phyloP scores from a whole-genome alignment of 2,329 filamentous ascomycete species.

The Fusarium sp. region DNA sequence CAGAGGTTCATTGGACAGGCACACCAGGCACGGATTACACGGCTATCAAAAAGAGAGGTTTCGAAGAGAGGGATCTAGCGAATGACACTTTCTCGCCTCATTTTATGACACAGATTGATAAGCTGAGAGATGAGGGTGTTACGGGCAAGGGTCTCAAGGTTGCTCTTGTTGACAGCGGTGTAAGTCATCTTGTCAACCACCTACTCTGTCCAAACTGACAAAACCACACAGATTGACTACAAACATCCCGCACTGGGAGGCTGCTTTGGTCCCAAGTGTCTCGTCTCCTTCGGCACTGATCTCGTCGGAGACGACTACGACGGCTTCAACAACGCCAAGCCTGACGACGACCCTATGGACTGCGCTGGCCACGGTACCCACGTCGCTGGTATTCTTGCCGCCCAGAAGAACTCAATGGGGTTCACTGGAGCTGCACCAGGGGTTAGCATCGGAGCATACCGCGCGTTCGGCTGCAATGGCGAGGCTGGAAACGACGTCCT shows the following conservation, averaged over 20 bases:
- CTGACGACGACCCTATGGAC: constrained; percentile 67
- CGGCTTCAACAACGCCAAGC: constrained; percentile 56
- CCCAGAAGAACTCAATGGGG: constrained; percentile 65
- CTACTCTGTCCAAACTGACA: not conserved
- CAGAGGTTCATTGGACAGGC: constrained; percentile 58
- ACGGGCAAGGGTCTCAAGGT: constrained; percentile 66
- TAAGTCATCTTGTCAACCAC: constrained; percentile 52
- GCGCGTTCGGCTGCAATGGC: constrained; percentile 69
- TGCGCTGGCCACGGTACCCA: constrained; percentile 72
- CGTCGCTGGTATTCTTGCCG: constrained; percentile 73
- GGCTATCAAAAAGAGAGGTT: constrained; percentile 34
- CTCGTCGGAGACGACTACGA: constrained; percentile 68
- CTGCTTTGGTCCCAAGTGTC: constrained; percentile 71
- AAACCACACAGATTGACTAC: constrained; percentile 66
- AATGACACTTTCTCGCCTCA: constrained; percentile 63
- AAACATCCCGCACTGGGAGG: constrained; percentile 73
- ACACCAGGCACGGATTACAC: constrained; percentile 45
- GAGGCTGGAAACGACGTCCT: constrained; percentile 67
- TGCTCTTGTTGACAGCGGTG: constrained; percentile 67
- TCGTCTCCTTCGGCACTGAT: constrained; percentile 70
- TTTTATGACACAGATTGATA: constrained; percentile 68
- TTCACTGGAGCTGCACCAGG: constrained; percentile 70
- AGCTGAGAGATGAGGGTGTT: constrained; percentile 62
- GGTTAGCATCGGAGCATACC: constrained; percentile 68
- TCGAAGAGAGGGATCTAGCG: constrained; percentile 23